These are phyloP conservation scores for Radiomyces spectabilis DNA, from an alignment of 192 early-diverging fungal species.

Conservation along the genomic window DNA sequence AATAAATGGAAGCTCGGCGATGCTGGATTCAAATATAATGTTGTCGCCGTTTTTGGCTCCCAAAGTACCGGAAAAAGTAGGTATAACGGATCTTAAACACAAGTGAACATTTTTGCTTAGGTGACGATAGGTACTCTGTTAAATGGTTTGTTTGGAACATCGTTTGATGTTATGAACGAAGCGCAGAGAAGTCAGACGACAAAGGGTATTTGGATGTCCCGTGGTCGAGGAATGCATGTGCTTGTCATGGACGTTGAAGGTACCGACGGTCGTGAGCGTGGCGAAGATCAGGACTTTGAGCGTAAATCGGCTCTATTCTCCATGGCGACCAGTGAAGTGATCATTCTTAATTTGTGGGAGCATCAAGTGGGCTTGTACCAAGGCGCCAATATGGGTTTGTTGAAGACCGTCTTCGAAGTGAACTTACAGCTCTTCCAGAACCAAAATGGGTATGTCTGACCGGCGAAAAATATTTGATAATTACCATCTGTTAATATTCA, in stretches of 20 bases:
- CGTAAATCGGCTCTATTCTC: conserved; percentile 97
- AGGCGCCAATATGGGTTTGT: conserved; percentile 96
- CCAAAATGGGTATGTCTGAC: conserved; percentile 48
- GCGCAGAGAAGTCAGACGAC: conserved; percentile 83
- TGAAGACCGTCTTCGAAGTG: conserved; percentile 98
- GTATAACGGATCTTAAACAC: conserved; percentile 6
- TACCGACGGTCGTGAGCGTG: conserved; percentile 96
- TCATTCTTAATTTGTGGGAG: conserved; percentile 99
- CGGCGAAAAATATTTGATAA: not conserved
- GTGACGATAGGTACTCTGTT: conserved; percentile 72
- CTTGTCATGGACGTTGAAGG: conserved; percentile 98
- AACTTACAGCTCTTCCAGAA: conserved; percentile 94
- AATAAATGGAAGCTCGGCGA: conserved; percentile 74
- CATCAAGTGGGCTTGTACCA: conserved; percentile 96
- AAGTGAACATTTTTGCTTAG: not conserved
- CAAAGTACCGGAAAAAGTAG: conserved; percentile 97
- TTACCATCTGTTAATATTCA: not conserved
- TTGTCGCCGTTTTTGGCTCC: conserved; percentile 97
- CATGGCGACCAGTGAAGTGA: conserved; percentile 87
- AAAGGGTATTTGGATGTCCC: conserved; percentile 96
- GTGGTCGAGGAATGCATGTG: conserved; percentile 70
- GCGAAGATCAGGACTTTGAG: conserved; percentile 99
- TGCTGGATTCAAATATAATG: conserved; percentile 90
- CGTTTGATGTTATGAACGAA: conserved; percentile 96
- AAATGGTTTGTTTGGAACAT: conserved; percentile 91